Conservation (phyloP, 306 rosid species). For the Dryas drummondii region DNA sequence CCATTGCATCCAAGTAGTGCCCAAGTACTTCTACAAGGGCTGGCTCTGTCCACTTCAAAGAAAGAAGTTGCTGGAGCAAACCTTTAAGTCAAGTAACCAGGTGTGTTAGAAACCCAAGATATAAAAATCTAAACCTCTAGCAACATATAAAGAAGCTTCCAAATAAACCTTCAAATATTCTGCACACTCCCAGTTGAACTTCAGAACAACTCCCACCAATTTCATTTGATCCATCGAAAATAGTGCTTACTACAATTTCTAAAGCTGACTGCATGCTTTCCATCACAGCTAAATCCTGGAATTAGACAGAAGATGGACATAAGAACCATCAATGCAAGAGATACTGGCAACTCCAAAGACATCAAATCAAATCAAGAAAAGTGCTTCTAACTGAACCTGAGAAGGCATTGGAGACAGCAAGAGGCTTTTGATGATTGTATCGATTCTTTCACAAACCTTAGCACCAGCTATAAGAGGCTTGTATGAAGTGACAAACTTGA, state of each 20-base stretch:
- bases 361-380: conserved; percentile 30
- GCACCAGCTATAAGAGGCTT: conserved; percentile 73
- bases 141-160: conserved; percentile 21
- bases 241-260: conserved; percentile 69
- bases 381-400: conserved; percentile 56
- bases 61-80: conserved; percentile 80
- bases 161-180: conserved; percentile 76
- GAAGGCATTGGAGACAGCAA: conserved; percentile 54
- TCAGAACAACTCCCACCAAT: conserved; percentile 51
- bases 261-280: conserved; percentile 91
- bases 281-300: conserved; percentile 76
- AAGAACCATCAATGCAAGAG: conserved; percentile 15
- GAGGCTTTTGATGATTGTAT: conserved; percentile 55
- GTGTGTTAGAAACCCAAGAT: conserved; percentile 15
- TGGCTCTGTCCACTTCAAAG: conserved; percentile 87
- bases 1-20: conserved; percentile 88
- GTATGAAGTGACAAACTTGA: conserved; percentile 73
- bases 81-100: conserved; percentile 50
- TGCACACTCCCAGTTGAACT: conserved; percentile 61
- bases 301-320: conserved; percentile 12
- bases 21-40: conserved; percentile 83
- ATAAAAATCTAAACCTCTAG: conserved; percentile 12
- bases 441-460: conserved; percentile 71
- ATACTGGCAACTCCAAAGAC: conserved; percentile 23
- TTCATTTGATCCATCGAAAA: conserved; percentile 76